Conservation (phyloP, 108 stramenopile genomes). For the Cyclotella kingstonii region DNA sequence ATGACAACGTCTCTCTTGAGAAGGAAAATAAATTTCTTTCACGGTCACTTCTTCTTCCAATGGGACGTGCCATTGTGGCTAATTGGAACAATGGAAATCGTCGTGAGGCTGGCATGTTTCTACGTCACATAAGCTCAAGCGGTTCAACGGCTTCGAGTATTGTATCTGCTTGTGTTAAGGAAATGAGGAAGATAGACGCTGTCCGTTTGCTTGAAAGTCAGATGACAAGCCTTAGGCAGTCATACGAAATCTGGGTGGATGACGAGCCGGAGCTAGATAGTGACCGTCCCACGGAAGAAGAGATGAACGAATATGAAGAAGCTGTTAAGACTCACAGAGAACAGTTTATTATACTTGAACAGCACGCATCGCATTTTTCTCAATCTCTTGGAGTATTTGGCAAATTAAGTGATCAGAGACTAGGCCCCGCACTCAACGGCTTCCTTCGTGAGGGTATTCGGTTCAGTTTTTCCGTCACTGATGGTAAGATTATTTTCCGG, state of each 20-base stretch:
- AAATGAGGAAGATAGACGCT: slow-evolving; percentile 70
- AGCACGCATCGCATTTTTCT: slow-evolving; percentile 63
- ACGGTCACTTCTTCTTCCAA: slow-evolving; percentile 55
- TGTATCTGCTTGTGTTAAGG: slow-evolving; percentile 39
- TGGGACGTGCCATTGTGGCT: slow-evolving; percentile 55
- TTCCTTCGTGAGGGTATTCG: slow-evolving; percentile 79
- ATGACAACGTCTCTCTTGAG: slow-evolving; percentile 14
- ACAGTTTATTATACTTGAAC: slow-evolving; percentile 48
- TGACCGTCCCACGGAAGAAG: slow-evolving; percentile 68
- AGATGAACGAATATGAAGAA: slow-evolving; percentile 62
- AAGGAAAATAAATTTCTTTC: slow-evolving; percentile 24
- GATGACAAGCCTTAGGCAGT: slow-evolving; percentile 76
- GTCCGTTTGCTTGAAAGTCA: slow-evolving; percentile 84
- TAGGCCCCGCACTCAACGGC: slow-evolving; percentile 64
- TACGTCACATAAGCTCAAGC: slow-evolving; percentile 60
- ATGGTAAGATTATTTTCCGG: slow-evolving; percentile 6
- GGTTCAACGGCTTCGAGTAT: slow-evolving; percentile 50
- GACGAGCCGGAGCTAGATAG: slow-evolving; percentile 66
- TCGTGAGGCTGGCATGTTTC: slow-evolving; percentile 74
- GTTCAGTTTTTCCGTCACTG: slow-evolving; percentile 72
- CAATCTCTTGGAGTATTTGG: slow-evolving; percentile 71
- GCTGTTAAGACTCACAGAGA: slow-evolving; percentile 56
- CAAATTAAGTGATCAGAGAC: slow-evolving; percentile 46
- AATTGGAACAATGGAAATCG: slow-evolving; percentile 76
- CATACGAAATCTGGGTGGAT: slow-evolving; percentile 75